Percentiles rank a stretch among this genome's conserved stretches.
phyloP scores from a whole-genome alignment of 2,329 filamentous ascomycete species.

The Ophiostoma australiae region DNA sequence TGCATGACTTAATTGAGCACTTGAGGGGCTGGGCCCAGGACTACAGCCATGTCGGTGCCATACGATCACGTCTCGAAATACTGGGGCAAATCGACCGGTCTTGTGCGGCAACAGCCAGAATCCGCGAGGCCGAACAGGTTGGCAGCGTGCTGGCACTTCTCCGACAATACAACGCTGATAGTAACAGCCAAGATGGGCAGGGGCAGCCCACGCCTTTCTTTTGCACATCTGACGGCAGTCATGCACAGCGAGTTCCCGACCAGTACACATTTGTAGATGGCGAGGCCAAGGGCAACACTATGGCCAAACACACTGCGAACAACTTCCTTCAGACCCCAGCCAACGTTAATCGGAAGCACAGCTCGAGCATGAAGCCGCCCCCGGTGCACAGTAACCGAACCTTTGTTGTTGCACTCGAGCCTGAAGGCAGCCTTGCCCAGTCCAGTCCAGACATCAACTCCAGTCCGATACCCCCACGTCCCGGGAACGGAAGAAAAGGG shows the following conservation, averaged over 20 bases:
- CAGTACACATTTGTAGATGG: conserved; percentile 21
- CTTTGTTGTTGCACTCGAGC: conserved; percentile 3
- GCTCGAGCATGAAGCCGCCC: conserved; percentile 20
- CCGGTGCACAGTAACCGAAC: conserved; percentile 16
- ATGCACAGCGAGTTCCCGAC: conserved; percentile 21
- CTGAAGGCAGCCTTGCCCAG: neutral
- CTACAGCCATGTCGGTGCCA: conserved; percentile 18
- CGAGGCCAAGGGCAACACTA: conserved; percentile 8
- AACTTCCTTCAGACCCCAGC: conserved; percentile 15
- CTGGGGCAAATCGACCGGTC: conserved; percentile 19
- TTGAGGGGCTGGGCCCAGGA: conserved; percentile 25
- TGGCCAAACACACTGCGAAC: neutral
- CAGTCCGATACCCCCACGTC: conserved; percentile 14
- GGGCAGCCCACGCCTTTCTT: neutral
- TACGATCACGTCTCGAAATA: conserved; percentile 23
- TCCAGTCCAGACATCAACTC: conserved; percentile 9
- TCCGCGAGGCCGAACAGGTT: conserved; percentile 22
- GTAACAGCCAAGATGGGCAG: neutral
- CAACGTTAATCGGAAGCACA: neutral
- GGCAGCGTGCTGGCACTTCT: conserved; percentile 20
- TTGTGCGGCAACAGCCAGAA: conserved; percentile 12
- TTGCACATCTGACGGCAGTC: neutral
- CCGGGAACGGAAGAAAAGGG: neutral
- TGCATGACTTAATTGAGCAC: conserved; percentile 17
- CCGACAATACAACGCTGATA: conserved; percentile 18